phyloP scores from a whole-genome alignment of 2,329 filamentous ascomycete species.

The Eurotiales sp. region DNA sequence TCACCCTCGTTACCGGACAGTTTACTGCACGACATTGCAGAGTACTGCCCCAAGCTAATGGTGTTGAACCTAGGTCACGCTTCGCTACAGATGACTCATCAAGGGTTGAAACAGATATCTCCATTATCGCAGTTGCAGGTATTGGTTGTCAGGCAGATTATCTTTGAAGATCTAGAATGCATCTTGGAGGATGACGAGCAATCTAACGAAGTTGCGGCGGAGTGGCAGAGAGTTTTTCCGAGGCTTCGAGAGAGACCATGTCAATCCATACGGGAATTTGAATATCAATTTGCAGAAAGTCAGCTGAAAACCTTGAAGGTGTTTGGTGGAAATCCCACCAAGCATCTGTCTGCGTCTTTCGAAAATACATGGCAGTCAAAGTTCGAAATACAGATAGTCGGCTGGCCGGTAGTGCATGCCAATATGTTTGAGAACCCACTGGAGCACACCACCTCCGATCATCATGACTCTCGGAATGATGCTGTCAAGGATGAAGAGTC shows the following conservation, averaged over 20 bases:
- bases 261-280: too few species aligned
- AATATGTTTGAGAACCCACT: neutral
- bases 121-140: neutral
- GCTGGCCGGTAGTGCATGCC: neutral
- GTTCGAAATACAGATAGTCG: neutral
- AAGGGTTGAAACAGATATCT: neutral
- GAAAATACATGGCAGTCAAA: neutral
- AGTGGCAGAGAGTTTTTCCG: constrained; percentile 4
- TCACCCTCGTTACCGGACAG: too few species aligned
- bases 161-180: neutral
- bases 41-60: neutral
- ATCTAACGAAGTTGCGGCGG: neutral
- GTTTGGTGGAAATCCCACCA: too few species aligned
- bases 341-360: too few species aligned
- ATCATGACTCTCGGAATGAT: neutral
- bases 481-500: too few species aligned
- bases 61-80: neutral
- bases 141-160: neutral
- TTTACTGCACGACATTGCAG: too few species aligned
- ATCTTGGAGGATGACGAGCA: neutral
- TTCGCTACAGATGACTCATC: neutral
- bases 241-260: neutral
- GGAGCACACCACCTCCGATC: neutral
- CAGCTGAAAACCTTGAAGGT: too few species aligned
- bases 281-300: too few species aligned